phyloP scores from a whole-genome alignment of 1,284 basidiomycete species.

The Quambalaria eucalypti region DNA sequence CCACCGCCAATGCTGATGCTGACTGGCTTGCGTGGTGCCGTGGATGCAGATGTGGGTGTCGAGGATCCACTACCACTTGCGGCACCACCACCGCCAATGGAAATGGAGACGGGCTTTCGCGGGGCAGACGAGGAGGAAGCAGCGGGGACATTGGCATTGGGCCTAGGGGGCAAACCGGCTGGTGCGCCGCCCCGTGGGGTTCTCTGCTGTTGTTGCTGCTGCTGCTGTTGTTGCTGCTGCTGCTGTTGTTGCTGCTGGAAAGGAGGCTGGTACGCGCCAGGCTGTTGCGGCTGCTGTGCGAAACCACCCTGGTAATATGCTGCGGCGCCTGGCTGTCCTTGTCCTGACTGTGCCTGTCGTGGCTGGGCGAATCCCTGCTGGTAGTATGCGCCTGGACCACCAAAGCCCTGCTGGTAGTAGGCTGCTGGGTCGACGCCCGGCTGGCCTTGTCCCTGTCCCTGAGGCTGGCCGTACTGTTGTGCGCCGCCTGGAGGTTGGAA shows the following conservation, averaged over 20 bases:
- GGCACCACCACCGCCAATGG: constrained; percentile 10
- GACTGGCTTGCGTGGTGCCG: constrained; percentile 14
- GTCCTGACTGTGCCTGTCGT: constrained; percentile 16
- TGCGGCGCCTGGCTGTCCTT: constrained; percentile 10
- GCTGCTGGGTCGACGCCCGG: neutral
- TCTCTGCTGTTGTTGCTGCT: neutral
- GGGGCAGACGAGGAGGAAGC: neutral
- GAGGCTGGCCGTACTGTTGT: constrained; percentile 18
- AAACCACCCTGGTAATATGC: constrained; percentile 5
- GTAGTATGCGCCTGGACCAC: constrained; percentile 15
- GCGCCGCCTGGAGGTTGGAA: constrained; percentile 36
- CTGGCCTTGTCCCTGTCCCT: constrained; percentile 17
- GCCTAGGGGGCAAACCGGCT: too few relatives aligned
- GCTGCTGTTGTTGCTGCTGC: constrained; percentile 5
- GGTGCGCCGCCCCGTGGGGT: too few relatives aligned
- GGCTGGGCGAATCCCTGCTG: constrained; percentile 22
- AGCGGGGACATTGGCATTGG: neutral
- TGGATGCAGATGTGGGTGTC: neutral
- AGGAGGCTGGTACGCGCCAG: constrained; percentile 8
- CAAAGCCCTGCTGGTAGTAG: constrained; percentile 5
- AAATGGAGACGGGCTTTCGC: constrained; percentile 16
- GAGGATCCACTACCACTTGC: too few relatives aligned
- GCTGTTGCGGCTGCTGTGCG: constrained; percentile 5
- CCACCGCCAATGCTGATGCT: constrained; percentile 13
- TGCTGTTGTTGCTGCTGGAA: constrained; percentile 1